These are phyloP conservation scores for Deuterostichococcus epilithicus DNA, from an alignment of 139 green algal genomes.

Conservation along the genomic window DNA sequence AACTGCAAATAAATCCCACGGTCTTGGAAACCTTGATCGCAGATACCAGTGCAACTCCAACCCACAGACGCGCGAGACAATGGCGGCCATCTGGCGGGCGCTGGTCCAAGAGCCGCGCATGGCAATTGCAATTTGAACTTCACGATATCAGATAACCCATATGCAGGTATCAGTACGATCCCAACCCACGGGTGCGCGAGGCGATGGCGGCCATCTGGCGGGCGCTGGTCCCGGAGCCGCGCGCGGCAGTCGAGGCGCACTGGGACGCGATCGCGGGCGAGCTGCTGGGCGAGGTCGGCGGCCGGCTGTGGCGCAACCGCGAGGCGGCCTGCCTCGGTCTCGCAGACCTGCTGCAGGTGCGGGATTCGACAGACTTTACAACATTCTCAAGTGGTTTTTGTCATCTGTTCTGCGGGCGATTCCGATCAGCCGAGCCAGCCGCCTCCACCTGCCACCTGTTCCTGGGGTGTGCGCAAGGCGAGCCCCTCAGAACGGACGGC, in stretches of 20 bases:
- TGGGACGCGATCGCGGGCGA: slow-evolving; percentile 61
- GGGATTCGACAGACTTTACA: no score
- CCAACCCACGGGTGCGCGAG: slow-evolving; percentile 74
- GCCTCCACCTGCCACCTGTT: no score
- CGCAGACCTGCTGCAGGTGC: slow-evolving; percentile 74
- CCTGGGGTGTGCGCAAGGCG: no score
- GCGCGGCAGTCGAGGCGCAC: slow-evolving; percentile 53
- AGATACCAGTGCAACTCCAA: no score
- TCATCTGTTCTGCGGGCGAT: no score
- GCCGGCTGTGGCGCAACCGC: slow-evolving; percentile 77
- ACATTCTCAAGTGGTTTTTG: no score
- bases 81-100: slow-evolving; percentile 4
- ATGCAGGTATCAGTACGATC: slow-evolving; percentile 72
- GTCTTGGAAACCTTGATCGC: no score
- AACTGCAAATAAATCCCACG: no score
- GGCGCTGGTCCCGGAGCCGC: slow-evolving; percentile 67
- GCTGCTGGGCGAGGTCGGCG: slow-evolving; percentile 62
- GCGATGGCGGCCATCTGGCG: slow-evolving; percentile 78
- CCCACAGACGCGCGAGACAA: no score
- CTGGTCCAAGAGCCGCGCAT: background rate
- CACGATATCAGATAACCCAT: background rate
- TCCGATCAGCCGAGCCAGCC: no score
- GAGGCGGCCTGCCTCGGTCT: slow-evolving; percentile 68
- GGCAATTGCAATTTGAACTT: no score
- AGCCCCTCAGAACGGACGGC: no score